A percentile compares a stretch with the other conserved stretches of the same genome.
These are phyloP conservation scores for Acanthamoeba castellanii DNA, from an alignment of 208 protist genomes.

Conservation along the genomic window DNA sequence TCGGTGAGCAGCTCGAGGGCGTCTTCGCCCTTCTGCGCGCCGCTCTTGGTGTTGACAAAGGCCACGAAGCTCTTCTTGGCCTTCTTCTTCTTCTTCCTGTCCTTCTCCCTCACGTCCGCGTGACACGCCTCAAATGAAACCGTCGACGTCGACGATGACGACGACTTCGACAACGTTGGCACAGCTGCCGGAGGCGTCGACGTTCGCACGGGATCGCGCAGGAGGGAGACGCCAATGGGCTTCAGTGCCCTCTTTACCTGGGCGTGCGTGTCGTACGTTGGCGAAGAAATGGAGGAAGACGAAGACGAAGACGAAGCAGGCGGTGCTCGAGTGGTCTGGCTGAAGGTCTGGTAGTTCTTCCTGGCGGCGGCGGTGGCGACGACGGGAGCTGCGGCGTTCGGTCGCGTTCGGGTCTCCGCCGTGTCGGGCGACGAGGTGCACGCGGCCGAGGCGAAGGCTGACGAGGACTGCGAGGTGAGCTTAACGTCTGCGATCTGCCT, in stretches of 20 bases:
- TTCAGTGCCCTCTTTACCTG: not conserved
- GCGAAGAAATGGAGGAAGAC: not conserved
- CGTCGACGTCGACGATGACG: not conserved
- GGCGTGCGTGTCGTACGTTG: not conserved
- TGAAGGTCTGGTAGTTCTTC: not conserved
- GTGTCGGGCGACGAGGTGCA: not conserved
- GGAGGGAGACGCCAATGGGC: not conserved
- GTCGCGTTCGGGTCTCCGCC: not conserved
- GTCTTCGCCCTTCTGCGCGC: conserved; percentile 24
- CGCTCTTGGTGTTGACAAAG: conserved; percentile 61
- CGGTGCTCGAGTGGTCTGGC: not conserved
- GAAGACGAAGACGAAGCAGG: not conserved
- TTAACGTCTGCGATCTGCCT: not conserved
- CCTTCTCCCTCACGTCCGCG: not conserved
- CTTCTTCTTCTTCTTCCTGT: not conserved
- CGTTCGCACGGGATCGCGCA: conserved; percentile 1
- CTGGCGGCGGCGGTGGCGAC: too few relatives aligned
- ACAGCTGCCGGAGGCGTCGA: not conserved
- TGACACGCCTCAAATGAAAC: not conserved
- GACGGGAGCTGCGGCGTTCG: not conserved
- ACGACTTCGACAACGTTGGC: not conserved
- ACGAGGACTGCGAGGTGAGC: not conserved
- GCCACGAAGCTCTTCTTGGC: conserved; percentile 17
- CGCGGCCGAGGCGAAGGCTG: not conserved
- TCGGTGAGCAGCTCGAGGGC: not conserved